Evolutionary conservation across 345 rosid species (phyloP), one percentile per base, ranked within the genome.

Genomic region (Chamaenerion angustifolium): DNA sequence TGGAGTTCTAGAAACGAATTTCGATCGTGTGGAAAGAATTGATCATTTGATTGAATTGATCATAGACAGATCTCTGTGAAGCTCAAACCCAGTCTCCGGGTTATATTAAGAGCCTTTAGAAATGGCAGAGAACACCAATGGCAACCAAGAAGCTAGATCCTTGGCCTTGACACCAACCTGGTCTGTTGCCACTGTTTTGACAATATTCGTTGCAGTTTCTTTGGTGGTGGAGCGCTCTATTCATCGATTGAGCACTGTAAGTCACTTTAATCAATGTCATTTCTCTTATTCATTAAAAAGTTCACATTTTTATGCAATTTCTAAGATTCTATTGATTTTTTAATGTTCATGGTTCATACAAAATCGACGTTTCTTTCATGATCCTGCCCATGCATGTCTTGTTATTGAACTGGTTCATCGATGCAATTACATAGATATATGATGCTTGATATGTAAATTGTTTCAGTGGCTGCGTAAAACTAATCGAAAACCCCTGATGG

Each of bases 121-220:
- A 55, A 42, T 48, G 40, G 41, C 63, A 31, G 69, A 58, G 44
- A 31, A 42, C 19, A 58, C 11, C 21, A 50, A 21, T 31, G 43
- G 43, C 54, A 7, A 61, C 8, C 64, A 65, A 46, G 94, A 78
- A 66, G 60, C 61, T 69, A 68, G 94, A 67, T 80, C 96, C 1
- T 64, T 86, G 68, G 95, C 85, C 17, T 62, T 76, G 37, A 86
- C 96, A 1, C 96, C 98, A 46, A 86, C 96, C 55, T 92, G 98
- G 98, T 86, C 96, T 15, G 92, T 86, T 54, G 98, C 98, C 46
- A 80, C 95, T 1, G 98, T 86, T 37, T 62, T 92, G 70, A 86
- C 96, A 10, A 56, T 92, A 48, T 82, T 92, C 56, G 95, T 90
- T 12, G 71, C 64, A 48, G 85, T 92, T 57, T 92, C 98, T 45